phyloP scores from a whole-genome alignment of 495 filamentous ascomycete species.

The Penicillium diatomitis region DNA sequence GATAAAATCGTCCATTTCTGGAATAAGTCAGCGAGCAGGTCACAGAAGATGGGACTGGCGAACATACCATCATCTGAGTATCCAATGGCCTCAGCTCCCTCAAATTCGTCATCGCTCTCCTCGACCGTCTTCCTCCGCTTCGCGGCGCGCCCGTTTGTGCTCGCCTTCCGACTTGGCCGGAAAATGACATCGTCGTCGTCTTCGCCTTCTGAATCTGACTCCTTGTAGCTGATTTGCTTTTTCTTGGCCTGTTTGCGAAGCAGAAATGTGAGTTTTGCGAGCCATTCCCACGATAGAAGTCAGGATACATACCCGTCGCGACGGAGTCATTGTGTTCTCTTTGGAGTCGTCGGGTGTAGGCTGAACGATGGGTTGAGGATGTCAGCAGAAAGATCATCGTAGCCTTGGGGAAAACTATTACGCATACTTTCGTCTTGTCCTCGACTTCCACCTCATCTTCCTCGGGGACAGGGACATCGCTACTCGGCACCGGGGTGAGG shows the following conservation, averaged over 20 bases:
- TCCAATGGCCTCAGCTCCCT: constrained; percentile 41
- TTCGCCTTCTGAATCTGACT: constrained; percentile 44
- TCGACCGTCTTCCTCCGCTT: constrained; percentile 46
- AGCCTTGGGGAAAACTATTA: constrained; percentile 1
- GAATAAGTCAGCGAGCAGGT: constrained; percentile 11
- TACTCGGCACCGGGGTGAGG: constrained; percentile 72
- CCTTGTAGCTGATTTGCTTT: constrained; percentile 33
- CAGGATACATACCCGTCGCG: constrained; percentile 31
- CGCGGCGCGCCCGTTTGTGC: constrained; percentile 20
- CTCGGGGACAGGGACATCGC: constrained; percentile 45
- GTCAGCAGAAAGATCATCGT: not conserved
- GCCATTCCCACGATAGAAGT: no score
- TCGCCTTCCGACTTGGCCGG: constrained; percentile 31
- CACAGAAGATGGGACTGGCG: no score
- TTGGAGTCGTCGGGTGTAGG: constrained; percentile 9
- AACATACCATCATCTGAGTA: constrained; percentile 53
- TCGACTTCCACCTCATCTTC: constrained; percentile 25
- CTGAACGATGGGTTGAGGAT: constrained; percentile 9
- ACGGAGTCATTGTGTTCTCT: constrained; percentile 29
- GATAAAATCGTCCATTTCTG: constrained; percentile 78
- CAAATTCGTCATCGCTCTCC: constrained; percentile 62
- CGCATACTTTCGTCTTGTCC: constrained; percentile 14
- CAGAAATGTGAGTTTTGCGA: constrained; percentile 3
- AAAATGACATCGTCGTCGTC: constrained; percentile 48
- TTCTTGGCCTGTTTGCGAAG: constrained; percentile 29